Base-by-base conservation (phyloP, 1,284 basidiomycete genomes). In the Trametes pubescens region DNA sequence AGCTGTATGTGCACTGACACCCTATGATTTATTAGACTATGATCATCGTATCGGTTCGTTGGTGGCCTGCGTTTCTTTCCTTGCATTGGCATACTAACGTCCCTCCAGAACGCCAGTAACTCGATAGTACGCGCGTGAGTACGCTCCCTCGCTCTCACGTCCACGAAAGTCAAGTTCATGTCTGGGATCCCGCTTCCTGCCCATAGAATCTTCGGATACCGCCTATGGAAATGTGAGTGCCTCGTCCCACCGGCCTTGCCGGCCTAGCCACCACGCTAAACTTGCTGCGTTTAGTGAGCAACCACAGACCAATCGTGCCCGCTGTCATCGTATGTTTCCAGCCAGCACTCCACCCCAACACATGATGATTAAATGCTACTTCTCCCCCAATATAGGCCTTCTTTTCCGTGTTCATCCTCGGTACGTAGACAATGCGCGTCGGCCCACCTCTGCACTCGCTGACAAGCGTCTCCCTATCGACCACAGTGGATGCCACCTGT, bases 11-110 rank as follows among this genome's bases (percentile, higher is more conserved):
- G 11, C 8, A 16, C n/a, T 16, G 35, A 59, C 21, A 8, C 29
- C 10, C 13, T 13, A 16, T 24, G 46, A 18, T 49, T 0, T 24
- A 7, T 3, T 21, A 72, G 71, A 55, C 55, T 0, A 71, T 72
- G 71, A 69, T 72, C 54, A 65, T 72, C 18, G 61, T 71, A 7
- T 67, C 69, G 38, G 71, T 69, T 11, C 43, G 71, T 69, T 11
- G 38, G 71, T 64, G 0, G 9, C 37, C n/a, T 32, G 9, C 14
- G 16, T 40, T 6, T 4, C 48, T 5, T 5, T 22, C 32, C 44
- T 0, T 10, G 26, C 10, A 49, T n/a, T 21, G n/a, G 11, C 40
- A 5, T 9, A 3, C 29, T 2, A 16, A 9, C 16, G 4, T 21
- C 38, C 34, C 9, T 52, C 22, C 40, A 72, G 71, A 72, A 68